Base-by-base conservation (phyloP, 1,139 yeast species). In the Blastobotrys raffinosifermentans region DNA sequence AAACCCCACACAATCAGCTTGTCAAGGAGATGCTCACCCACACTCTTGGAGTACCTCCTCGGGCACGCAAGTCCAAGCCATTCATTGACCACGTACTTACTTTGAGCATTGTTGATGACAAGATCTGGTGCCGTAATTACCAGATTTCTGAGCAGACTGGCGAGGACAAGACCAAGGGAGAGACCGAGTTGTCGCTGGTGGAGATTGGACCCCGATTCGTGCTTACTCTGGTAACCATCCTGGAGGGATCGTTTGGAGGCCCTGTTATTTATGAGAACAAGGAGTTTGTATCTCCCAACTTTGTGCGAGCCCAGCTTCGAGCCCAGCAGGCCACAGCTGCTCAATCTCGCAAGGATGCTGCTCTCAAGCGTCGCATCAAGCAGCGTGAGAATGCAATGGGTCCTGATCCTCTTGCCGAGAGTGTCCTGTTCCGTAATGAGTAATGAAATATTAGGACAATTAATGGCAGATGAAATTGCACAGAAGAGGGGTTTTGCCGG, bases 151-250 rank as follows among this genome's bases (percentile, higher is more conserved):
- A 89, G 64, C 75, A 75, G 39, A 73, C 70, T 27, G 68, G 66
- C 38, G 69, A 64, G 29, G 64, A 59, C 37, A 61, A 50, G 30
- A 46, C 51, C 56, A 52, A 56, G 57, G 40, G 44, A 43, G 67
- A 60, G 40, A 63, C 66, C 46, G 85, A 82, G 49, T 63, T 83
- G 45, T 77, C 84, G 23, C 70, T 91, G 55, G 83, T 93, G 45
- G 99, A 91, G 68, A 87, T 91, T 51, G 99, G 99, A 2, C 99
- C 99, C 38, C 76, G 99, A 59, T 80, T 89, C 52, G 97, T 93
- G 26, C 72, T 93, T 67, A 91, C 98, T 3, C 79, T 84, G 50
- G 89, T 91, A 51, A 81, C 94, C 44, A 80, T 91, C 37, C 72
- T 91, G 48, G 98, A 91, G 65, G 99, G 98, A 34, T 86, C 97